phyloP scores from a whole-genome alignment of 495 filamentous ascomycete species.

The Xylaria venustula region DNA sequence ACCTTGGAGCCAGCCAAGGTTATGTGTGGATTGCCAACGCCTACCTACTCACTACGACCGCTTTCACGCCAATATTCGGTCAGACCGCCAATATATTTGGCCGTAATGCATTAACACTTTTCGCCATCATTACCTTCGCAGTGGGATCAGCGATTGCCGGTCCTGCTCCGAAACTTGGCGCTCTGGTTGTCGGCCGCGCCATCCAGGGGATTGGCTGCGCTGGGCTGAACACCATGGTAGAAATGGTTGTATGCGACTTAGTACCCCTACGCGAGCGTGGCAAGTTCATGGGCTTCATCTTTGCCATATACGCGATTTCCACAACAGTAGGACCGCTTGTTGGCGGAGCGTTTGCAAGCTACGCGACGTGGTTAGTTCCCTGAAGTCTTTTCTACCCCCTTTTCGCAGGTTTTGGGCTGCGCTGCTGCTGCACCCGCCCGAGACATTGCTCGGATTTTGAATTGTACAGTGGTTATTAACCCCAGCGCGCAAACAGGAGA shows the following conservation, averaged over 20 bases:
- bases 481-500: too few relatives aligned
- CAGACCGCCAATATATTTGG: conserved; percentile 46
- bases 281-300: conserved; percentile 50
- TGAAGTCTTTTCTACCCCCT: too few relatives aligned
- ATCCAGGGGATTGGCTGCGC: conserved; percentile 76
- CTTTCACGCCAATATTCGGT: conserved; percentile 17
- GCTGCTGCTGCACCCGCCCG: too few relatives aligned
- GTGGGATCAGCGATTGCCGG: conserved; percentile 39
- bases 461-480: too few relatives aligned
- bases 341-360: conserved; percentile 63
- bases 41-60: conserved; percentile 26
- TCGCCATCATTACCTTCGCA: conserved; percentile 33
- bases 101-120: conserved; percentile 32
- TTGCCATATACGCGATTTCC: conserved; percentile 63
- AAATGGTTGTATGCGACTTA: conserved; percentile 72
- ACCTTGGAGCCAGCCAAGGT: conserved; percentile 22
- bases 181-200: conserved; percentile 69
- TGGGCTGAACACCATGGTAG: conserved; percentile 69
- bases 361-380: too few relatives aligned
- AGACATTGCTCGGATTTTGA: too few relatives aligned
- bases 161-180: conserved; percentile 29
- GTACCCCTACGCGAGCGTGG: conserved; percentile 63
- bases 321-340: conserved; percentile 65
- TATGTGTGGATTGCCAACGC: conserved; percentile 38
- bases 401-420: too few relatives aligned